These are phyloP conservation scores for Oryza glumipatula DNA, from an alignment of 176 grass and related monocot genomes.

Conservation along the genomic window DNA sequence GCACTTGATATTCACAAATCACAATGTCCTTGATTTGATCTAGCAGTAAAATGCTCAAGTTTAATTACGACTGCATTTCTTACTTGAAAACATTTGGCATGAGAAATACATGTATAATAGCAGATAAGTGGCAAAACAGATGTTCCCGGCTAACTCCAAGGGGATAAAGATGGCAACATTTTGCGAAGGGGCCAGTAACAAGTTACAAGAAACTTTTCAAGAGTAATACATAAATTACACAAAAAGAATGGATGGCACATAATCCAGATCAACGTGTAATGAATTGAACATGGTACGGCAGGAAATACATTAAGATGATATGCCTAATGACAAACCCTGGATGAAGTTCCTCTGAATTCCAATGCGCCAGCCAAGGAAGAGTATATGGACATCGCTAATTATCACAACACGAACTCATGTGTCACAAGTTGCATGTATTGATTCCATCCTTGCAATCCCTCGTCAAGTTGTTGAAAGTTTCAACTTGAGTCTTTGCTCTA, in stretches of 20 bases:
- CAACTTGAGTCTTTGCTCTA: conserved; percentile 70
- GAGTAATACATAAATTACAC: conserved; percentile 40
- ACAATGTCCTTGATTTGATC: conserved; percentile 2
- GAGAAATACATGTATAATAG: conserved; percentile 1
- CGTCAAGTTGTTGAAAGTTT: conserved; percentile 95
- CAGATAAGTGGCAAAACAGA: conserved; percentile 3
- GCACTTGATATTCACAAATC: conserved; percentile 3
- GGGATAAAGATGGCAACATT: conserved; percentile 8
- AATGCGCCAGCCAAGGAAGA: conserved; percentile 26
- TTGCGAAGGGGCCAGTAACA: not conserved
- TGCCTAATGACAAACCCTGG: conserved; percentile 46
- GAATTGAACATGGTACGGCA: conserved; percentile 42
- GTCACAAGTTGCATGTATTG: conserved; percentile 80
- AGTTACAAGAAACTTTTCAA: conserved; percentile 7
- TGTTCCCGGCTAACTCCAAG: conserved; percentile 1
- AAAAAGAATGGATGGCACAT: conserved; percentile 40
- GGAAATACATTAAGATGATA: conserved; percentile 35
- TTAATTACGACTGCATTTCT: conserved; percentile 8
- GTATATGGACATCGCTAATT: conserved; percentile 47
- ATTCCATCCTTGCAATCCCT: conserved; percentile 98
- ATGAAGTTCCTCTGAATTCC: conserved; percentile 41
- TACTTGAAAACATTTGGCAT: conserved; percentile 22
- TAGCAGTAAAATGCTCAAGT: not conserved
- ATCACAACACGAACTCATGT: conserved; percentile 35
- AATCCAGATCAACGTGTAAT: conserved; percentile 34